Base-by-base conservation (phyloP, 345 rosid species). In the Excoecaria cochinchinensis region DNA sequence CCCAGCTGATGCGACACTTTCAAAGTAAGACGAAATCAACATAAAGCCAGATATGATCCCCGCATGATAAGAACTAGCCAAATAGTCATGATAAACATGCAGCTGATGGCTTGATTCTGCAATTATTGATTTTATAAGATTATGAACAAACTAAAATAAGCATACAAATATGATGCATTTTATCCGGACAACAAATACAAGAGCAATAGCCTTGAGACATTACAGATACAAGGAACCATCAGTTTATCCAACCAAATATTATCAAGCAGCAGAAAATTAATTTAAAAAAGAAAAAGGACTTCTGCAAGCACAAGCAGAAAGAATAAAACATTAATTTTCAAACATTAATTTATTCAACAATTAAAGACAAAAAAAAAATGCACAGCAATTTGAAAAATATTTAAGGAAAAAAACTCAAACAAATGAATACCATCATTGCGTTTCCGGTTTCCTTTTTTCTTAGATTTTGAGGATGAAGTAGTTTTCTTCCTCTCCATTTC, bases 61-160 rank as follows among this genome's bases (percentile, higher is more conserved):
- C 55, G 80, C 78, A 65, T 95, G 99, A 79, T 95, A 95, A 53
- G 96, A 83, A 86, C 97, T 92, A 68, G 94, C 98, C 86, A 95
- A 82, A 79, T 86, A 90, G 83, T 88, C 91, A 82, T 91, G 99
- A 82, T 84, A 82, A 77, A 90, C 90, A 75, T 68, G 88, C 86
- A 86, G 61, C 72, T 40, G 77, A 72, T 80, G 69, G 73, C 81
- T 77, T 42, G 85, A 70, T 60, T 79, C 98, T 93, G 82, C 63
- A 78, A 36, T 31, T 74, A 22, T 63, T 64, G 22, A 62, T 61
- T 47, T 46, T 77, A 61, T 60, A 5, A 44, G 22, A 46, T 67
- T 69, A 61, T 40, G 12, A n/a, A 71, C 40, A 63, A 74, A 53
- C 55, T 25, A 56, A 8, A 17, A 56, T 51, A 11, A 5, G 16